These are phyloP conservation scores for Tricholoma terreum DNA, from an alignment of 768 basidiomycete species.

Conservation along the genomic window DNA sequence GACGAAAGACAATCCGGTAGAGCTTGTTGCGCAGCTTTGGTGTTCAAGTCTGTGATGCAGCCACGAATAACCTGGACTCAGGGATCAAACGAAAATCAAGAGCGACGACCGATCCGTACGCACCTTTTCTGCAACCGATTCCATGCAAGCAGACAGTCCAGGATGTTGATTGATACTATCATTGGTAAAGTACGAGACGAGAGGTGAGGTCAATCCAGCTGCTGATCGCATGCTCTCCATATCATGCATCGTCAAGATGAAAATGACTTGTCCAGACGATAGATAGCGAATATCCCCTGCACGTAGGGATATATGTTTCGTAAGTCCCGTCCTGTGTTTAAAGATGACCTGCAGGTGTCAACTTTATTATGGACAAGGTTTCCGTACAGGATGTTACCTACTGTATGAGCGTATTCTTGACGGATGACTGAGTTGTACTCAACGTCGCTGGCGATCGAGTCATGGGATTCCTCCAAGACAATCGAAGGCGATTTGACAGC, in stretches of 20 bases:
- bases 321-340: constrained; percentile 63
- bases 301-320: constrained; percentile 62
- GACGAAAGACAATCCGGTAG: constrained; percentile 63
- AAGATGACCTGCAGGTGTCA: constrained; percentile 53
- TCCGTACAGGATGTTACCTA: constrained; percentile 29
- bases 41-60: constrained; percentile 68
- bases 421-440: constrained; percentile 92
- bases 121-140: constrained; percentile 84
- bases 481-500: constrained; percentile 84
- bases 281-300: constrained; percentile 69
- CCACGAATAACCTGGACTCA: constrained; percentile 67
- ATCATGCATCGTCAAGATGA: constrained; percentile 82
- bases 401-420: constrained; percentile 77
- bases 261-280: constrained; percentile 80
- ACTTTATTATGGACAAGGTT: not conserved
- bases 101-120: not conserved
- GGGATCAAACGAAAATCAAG: constrained; percentile 3
- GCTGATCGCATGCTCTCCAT: constrained; percentile 85
- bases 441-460: constrained; percentile 81
- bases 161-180: constrained; percentile 74
- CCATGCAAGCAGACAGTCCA: constrained; percentile 73
- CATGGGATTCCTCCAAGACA: constrained; percentile 77
- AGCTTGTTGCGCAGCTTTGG: constrained; percentile 75
- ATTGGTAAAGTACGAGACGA: constrained; percentile 87
- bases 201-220: constrained; percentile 72